Conservation (phyloP, 73 alveolate species). For the Blepharisma stoltei region DNA sequence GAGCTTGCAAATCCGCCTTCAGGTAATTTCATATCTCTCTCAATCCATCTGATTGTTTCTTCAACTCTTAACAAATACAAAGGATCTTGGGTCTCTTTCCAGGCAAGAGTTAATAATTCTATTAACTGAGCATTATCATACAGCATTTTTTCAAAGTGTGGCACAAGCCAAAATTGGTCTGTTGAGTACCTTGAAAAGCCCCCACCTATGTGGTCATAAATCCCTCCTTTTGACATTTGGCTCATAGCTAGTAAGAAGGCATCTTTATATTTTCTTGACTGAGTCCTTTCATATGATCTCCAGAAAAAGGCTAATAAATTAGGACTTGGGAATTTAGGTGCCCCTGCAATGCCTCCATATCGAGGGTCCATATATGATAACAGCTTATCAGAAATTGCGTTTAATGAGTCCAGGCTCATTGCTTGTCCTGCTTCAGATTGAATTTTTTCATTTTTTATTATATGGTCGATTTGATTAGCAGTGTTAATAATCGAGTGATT, state of each 20-base stretch:
- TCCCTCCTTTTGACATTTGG: conserved; percentile 25
- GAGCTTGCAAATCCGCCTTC: conserved; percentile 13
- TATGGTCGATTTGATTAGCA: background rate
- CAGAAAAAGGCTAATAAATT: background rate
- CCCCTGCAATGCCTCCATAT: background rate
- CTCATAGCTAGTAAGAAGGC: background rate
- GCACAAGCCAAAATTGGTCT: conserved; percentile 17
- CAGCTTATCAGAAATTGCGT: too few species aligned
- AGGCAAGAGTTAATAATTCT: background rate
- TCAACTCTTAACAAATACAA: background rate
- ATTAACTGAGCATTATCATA: background rate
- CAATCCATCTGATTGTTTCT: background rate
- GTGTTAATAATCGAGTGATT: background rate
- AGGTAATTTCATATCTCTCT: background rate
- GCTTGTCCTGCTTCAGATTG: too few species aligned
- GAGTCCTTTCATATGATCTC: too few species aligned
- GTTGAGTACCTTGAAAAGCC: conserved; percentile 7
- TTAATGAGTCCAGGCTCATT: too few species aligned
- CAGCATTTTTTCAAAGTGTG: conserved; percentile 29
- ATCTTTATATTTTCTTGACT: too few species aligned
- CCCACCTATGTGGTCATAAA: conserved; percentile 17
- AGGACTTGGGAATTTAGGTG: conserved; percentile 12
- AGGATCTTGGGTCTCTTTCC: background rate
- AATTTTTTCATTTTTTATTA: too few species aligned
- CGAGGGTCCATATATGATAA: background rate